phyloP scores from a whole-genome alignment of 176 grass and related monocot species.

The Lolium rigidum region DNA sequence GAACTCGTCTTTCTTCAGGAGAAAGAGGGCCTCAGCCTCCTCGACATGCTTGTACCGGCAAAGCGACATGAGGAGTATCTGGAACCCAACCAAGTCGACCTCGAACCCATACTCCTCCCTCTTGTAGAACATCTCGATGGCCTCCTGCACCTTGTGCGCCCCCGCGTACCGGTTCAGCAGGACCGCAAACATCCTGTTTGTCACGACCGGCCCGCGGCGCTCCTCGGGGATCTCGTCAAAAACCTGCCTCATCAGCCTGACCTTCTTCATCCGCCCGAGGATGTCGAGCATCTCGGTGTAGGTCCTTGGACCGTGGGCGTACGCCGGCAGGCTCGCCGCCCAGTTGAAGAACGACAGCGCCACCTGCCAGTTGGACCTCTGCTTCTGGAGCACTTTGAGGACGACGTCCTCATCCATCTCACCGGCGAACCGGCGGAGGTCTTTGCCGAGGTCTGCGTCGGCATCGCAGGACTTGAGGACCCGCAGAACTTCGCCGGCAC shows the following conservation, averaged over 20 bases:
- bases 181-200: constrained; percentile 67
- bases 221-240: constrained; percentile 65
- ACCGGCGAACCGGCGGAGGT: constrained; percentile 37
- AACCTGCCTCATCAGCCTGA: constrained; percentile 55
- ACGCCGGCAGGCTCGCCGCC: constrained; percentile 31
- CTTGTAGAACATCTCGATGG: constrained; percentile 66
- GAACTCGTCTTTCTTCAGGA: constrained; percentile 60
- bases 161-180: constrained; percentile 68
- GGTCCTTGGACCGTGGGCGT: constrained; percentile 49
- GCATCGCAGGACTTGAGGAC: constrained; percentile 49
- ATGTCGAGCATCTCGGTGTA: constrained; percentile 73
- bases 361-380: constrained; percentile 66
- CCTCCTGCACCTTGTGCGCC: constrained; percentile 71
- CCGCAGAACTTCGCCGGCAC: constrained; percentile 22
- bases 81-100: constrained; percentile 68
- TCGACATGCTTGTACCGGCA: constrained; percentile 79
- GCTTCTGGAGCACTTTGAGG: constrained; percentile 57
- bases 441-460: not conserved
- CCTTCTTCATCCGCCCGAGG: constrained; percentile 82
- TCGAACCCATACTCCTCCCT: constrained; percentile 68
- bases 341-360: constrained; percentile 65
- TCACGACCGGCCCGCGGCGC: not conserved
- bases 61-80: constrained; percentile 72
- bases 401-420: constrained; percentile 58
- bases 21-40: constrained; percentile 79